phyloP scores from a whole-genome alignment of 495 filamentous ascomycete species.

The Penicillium dipodomyicola region DNA sequence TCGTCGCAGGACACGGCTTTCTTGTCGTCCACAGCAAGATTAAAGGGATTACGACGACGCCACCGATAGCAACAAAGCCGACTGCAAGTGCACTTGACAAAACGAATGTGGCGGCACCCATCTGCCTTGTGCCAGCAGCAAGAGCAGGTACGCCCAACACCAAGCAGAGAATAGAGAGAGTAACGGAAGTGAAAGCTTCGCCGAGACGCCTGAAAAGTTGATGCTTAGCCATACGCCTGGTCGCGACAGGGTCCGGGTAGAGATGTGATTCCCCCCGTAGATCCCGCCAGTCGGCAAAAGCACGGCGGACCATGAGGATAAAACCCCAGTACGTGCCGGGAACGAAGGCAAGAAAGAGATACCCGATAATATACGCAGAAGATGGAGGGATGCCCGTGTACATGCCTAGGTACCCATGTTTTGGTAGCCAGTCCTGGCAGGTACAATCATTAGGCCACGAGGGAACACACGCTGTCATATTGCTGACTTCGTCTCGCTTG shows the following conservation, averaged over 20 bases:
- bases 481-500: conserved; percentile 21
- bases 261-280: background rate
- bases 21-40: background rate
- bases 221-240: no score
- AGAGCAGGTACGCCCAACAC: background rate
- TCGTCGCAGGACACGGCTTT: background rate
- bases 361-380: background rate
- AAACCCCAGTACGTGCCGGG: background rate
- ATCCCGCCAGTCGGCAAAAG: background rate
- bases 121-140: background rate
- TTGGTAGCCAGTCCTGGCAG: background rate
- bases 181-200: background rate
- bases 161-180: background rate
- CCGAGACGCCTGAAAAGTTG: background rate
- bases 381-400: background rate
- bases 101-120: background rate
- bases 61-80: background rate
- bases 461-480: background rate
- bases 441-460: background rate
- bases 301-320: fast-evolving
- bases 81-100: background rate
- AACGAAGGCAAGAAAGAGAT: background rate
- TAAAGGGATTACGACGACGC: background rate
- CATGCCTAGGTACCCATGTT: background rate
- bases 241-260: background rate